phyloP scores from a whole-genome alignment of 768 basidiomycete genomes.

The Thelephora aurantiotincta region DNA sequence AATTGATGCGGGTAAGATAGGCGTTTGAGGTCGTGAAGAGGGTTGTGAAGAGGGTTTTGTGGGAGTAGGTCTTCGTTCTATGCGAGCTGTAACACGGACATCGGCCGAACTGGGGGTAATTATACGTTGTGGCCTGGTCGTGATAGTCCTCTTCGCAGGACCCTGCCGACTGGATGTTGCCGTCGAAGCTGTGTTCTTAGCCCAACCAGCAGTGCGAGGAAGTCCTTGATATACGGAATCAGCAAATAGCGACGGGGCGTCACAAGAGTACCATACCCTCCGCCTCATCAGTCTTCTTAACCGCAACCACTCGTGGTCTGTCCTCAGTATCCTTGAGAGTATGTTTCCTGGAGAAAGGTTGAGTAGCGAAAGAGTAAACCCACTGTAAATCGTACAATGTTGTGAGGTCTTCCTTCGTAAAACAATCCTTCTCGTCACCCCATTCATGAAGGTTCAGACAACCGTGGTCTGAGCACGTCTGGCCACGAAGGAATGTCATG shows the following conservation, averaged over 20 bases:
- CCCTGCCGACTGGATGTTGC: constrained; percentile 5
- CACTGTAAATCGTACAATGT: constrained; percentile 49
- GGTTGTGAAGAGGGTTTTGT: constrained; percentile 34
- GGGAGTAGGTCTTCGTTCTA: constrained; percentile 29
- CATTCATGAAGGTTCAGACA: constrained; percentile 97
- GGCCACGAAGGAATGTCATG: constrained; percentile 83
- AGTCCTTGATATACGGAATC: constrained; percentile 25
- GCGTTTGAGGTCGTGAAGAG: constrained; percentile 45
- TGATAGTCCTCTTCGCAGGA: constrained; percentile 10
- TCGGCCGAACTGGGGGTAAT: constrained; percentile 16
- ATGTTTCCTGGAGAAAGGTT: constrained; percentile 50
- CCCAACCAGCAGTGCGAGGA: constrained; percentile 42
- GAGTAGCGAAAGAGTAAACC: neutral
- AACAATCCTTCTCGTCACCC: constrained; percentile 97
- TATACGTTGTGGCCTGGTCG: constrained; percentile 34
- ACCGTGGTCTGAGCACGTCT: constrained; percentile 70
- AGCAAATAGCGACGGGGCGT: neutral
- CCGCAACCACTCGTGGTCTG: constrained; percentile 31
- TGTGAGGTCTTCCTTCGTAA: constrained; percentile 91
- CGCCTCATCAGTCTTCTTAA: constrained; percentile 50
- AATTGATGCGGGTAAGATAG: constrained; percentile 23
- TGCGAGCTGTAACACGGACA: constrained; percentile 6
- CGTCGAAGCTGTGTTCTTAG: constrained; percentile 15
- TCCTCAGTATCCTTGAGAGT: constrained; percentile 84
- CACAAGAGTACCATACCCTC: constrained; percentile 26